Evolutionary conservation across 2,329 filamentous ascomycete species (phyloP).

Genomic region (Neurospora crassa): DNA sequence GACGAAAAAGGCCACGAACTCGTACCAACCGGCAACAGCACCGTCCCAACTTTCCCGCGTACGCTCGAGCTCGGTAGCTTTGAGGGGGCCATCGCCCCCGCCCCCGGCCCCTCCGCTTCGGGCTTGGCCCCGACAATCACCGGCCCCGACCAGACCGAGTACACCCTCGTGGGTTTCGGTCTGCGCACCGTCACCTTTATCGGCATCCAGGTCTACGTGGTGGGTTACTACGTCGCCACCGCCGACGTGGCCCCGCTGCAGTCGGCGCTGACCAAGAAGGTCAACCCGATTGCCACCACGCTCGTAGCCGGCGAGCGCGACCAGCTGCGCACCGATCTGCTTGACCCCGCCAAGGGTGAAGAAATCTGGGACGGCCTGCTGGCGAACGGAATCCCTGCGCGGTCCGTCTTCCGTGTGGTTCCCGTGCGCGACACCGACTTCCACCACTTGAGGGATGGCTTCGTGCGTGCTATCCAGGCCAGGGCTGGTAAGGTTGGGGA

Average conservation of each 20-base stretch:
- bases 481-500: conserved; percentile 51
- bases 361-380: conserved; percentile 67
- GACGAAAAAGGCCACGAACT: conserved; percentile 63
- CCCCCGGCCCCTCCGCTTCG: conserved; percentile 15
- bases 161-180: conserved; percentile 80
- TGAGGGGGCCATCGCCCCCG: conserved; percentile 14
- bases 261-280: conserved; percentile 61
- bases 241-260: conserved; percentile 76
- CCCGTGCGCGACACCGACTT: conserved; percentile 95
- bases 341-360: conserved; percentile 60
- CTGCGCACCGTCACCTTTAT: conserved; percentile 86
- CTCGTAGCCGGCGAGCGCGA: conserved; percentile 77
- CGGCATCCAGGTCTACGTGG: conserved; percentile 85
- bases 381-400: conserved; percentile 50
- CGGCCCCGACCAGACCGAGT: conserved; percentile 44
- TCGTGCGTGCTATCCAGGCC: conserved; percentile 74
- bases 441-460: conserved; percentile 81
- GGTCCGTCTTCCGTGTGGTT: conserved; percentile 72
- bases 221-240: conserved; percentile 84
- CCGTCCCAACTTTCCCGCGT: conserved; percentile 71
- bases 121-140: conserved; percentile 18
- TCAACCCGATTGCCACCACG: conserved; percentile 71
- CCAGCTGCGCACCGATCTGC: conserved; percentile 55
- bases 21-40: conserved; percentile 70
- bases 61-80: conserved; percentile 52